Evolutionary conservation across 192 early-diverging fungal genomes (phyloP), one percentile per base, ranked within the genome.

Genomic region (Podila verticillata): DNA sequence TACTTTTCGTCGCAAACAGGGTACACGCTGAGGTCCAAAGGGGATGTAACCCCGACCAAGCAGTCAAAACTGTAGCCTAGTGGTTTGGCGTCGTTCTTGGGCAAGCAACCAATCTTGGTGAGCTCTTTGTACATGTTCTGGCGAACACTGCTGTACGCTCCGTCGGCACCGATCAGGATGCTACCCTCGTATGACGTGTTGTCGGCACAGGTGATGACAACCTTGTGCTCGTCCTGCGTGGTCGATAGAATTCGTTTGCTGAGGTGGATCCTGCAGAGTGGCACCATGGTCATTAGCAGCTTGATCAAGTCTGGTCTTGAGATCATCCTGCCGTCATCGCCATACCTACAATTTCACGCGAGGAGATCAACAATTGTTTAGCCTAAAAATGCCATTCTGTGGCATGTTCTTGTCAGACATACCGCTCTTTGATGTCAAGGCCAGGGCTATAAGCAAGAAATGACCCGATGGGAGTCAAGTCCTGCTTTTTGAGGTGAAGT

Each of bases 81-180:
- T 12, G 36, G 36, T 12, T 8, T 39, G 36, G 8, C 22, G 20
- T 2, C 48, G 48, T 1, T 0, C 15, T 15, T 28, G 35, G 20
- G 39, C 12, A 26, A 26, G 24, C 51, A 24, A 0, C 48, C 57
- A 4, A 7, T 4, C 10, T 22, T 49, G 15, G 35, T 19, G 24
- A 73, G 9, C 12, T 73, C 57, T 13, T 34, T 48, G 48, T 73
- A 73, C n/a, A 73, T 54, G 48, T 66, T 65, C 31, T 66, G 72
- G 5, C 72, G 72, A 32, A 66, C 34, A 17, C 57, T 73, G 58
- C 72, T 73, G 36, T 73, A 73, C 9, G 72, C 63, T 9, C 72
- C 72, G 44, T 73, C 72, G 20, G 72, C 64, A 44, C 72, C 72
- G 31, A 73, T 64, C 13, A 73, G 31, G 10, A 73, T 73, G 29